Conservation (phyloP, 768 basidiomycete species). For the Pisolithus orientalis region DNA sequence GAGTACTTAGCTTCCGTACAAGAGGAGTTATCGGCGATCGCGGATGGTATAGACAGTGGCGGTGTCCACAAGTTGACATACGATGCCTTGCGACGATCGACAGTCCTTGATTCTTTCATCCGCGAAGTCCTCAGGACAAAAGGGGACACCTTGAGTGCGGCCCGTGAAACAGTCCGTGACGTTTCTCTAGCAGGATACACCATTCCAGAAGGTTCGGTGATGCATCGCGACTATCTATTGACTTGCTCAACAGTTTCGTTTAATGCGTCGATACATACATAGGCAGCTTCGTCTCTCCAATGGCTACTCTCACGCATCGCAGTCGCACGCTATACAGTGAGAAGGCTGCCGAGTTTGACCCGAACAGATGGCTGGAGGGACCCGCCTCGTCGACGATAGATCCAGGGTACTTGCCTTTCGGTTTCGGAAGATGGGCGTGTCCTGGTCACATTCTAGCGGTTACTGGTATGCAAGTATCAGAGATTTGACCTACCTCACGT, state of each 20-base stretch:
- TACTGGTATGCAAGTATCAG: slow-evolving; percentile 17
- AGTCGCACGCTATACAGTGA: slow-evolving; percentile 20
- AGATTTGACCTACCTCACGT: too few relatives aligned
- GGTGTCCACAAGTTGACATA: slow-evolving; percentile 13
- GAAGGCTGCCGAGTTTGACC: slow-evolving; percentile 21
- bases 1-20: slow-evolving; percentile 24
- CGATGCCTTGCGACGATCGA: slow-evolving; percentile 23
- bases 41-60: slow-evolving; percentile 15
- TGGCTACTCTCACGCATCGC: slow-evolving; percentile 25
- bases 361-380: slow-evolving; percentile 20
- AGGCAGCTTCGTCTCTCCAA: slow-evolving; percentile 25
- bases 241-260: not conserved
- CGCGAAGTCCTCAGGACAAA: slow-evolving; percentile 33
- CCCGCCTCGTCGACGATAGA: slow-evolving; percentile 27
- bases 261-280: not conserved
- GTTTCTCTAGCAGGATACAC: slow-evolving; percentile 19
- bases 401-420: slow-evolving; percentile 27
- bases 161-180: slow-evolving; percentile 24
- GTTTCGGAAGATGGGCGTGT: slow-evolving; percentile 29
- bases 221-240: not conserved
- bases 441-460: slow-evolving; percentile 28
- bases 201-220: slow-evolving; percentile 24
- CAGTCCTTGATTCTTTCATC: slow-evolving; percentile 28
- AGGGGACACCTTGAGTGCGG: slow-evolving; percentile 27
- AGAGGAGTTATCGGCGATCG: slow-evolving; percentile 21